A percentile compares a stretch with the other conserved stretches of the same genome.
Conservation (phyloP, 192 early-diverging fungal genomes). For the Rhizoclosmatium sp. region DNA sequence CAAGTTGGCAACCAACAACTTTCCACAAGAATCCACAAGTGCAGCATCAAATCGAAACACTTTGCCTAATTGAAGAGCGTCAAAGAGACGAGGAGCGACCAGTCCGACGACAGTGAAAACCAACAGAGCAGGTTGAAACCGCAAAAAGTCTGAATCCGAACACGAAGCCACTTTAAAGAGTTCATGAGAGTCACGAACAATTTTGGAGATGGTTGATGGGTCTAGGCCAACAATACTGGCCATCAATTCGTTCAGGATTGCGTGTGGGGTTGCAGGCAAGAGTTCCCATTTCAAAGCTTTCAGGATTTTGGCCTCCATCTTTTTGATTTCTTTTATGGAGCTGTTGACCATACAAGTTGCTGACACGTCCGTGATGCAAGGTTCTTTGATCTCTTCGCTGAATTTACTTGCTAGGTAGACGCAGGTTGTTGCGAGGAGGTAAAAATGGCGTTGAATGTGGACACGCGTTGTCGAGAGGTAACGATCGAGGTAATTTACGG, state of each 20-base stretch:
- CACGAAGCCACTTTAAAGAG: neutral
- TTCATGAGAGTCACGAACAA: neutral
- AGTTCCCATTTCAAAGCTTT: constrained; percentile 25
- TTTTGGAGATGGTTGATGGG: neutral
- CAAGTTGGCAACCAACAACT: too few relatives aligned
- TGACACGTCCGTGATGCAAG: constrained; percentile 19
- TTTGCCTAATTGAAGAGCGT: neutral
- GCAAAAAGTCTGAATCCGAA: constrained; percentile 1
- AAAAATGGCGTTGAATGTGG: neutral
- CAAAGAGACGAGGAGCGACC: constrained; percentile 11
- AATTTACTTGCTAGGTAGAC: constrained; percentile 27
- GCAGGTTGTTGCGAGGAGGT: constrained; percentile 17
- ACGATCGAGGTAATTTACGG: constrained; percentile 26
- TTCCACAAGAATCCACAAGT: neutral
- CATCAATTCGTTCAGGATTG: constrained; percentile 24
- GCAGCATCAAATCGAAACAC: constrained; percentile 16
- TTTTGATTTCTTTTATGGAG: constrained; percentile 18
- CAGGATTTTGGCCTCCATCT: constrained; percentile 20
- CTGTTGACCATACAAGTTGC: neutral
- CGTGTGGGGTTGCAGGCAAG: constrained; percentile 9
- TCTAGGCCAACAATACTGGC: neutral
- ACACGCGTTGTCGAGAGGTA: constrained; percentile 11
- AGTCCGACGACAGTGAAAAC: constrained; percentile 18
- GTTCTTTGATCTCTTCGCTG: constrained; percentile 33
- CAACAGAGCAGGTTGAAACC: constrained; percentile 31